Evolutionary conservation across 805 yeast genomes (phyloP).

Genomic region (Metschnikowia rubicola): DNA sequence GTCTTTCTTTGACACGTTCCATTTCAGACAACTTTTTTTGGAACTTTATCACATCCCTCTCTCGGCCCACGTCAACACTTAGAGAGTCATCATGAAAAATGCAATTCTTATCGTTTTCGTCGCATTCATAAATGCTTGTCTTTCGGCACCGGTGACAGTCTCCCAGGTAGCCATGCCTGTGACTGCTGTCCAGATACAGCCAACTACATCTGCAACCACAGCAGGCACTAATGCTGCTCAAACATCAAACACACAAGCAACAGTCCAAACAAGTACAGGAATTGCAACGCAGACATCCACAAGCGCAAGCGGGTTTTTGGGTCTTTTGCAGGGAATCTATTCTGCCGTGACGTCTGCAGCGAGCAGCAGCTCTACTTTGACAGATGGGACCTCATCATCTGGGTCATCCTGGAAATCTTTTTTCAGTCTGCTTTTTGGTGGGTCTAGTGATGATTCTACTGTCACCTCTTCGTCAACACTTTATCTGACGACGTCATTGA

Average conservation of each 20-base stretch:
- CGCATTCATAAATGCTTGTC: constrained; percentile 1
- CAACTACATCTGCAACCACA: too few relatives aligned
- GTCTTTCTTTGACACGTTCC: too few relatives aligned
- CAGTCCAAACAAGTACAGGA: constrained; percentile 8
- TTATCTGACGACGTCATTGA: background rate
- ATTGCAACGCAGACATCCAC: background rate
- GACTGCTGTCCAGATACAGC: background rate
- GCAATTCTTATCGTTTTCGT: too few relatives aligned
- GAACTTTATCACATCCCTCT: too few relatives aligned
- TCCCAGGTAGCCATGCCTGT: constrained; percentile 14
- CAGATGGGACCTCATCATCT: background rate
- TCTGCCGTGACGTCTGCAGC: background rate
- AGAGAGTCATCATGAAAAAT: too few relatives aligned
- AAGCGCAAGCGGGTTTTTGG: constrained; percentile 1
- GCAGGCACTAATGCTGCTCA: too few relatives aligned
- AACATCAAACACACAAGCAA: constrained; percentile 2
- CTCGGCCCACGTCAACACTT: too few relatives aligned
- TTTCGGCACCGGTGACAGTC: constrained; percentile 13
- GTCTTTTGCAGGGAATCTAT: constrained; percentile 1
- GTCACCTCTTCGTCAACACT: background rate
- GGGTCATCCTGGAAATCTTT: constrained; percentile 4
- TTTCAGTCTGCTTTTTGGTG: constrained; percentile 5
- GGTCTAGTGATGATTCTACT: background rate
- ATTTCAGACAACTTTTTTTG: too few relatives aligned
- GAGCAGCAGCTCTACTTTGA: too few relatives aligned